Conservation (phyloP, 768 basidiomycete species). For the Rhodotorula diobovata region DNA sequence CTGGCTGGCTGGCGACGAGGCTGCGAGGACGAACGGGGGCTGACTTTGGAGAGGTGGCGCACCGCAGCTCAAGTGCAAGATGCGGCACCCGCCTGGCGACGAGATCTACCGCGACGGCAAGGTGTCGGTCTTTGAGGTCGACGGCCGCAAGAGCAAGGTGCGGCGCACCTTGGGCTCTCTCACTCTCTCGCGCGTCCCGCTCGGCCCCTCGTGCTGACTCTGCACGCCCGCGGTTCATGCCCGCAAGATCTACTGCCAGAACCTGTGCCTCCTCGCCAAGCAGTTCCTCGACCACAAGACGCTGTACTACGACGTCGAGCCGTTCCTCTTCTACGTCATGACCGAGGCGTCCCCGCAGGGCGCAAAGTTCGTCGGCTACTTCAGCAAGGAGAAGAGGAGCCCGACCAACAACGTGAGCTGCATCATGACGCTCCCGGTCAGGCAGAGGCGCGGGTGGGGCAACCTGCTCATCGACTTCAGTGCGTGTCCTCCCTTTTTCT, state of each 20-base stretch:
- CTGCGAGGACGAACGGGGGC: neutral
- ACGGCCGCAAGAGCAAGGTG: slow-evolving; percentile 93
- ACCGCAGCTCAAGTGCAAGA: slow-evolving; percentile 83
- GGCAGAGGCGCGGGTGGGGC: slow-evolving; percentile 94
- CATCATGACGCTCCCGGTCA: slow-evolving; percentile 96
- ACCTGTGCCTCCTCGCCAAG: slow-evolving; percentile 91
- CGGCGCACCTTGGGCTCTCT: slow-evolving; percentile 43
- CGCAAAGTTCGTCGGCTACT: slow-evolving; percentile 93
- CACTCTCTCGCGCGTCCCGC: neutral
- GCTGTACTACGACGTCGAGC: slow-evolving; percentile 97
- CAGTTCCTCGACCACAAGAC: slow-evolving; percentile 99
- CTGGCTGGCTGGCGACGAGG: no score
- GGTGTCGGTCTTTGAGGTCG: slow-evolving; percentile 93
- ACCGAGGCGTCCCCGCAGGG: slow-evolving; percentile 77
- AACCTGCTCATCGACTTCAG: slow-evolving; percentile 97
- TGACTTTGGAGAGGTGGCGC: neutral
- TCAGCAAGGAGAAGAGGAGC: slow-evolving; percentile 96
- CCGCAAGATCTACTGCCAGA: slow-evolving; percentile 90
- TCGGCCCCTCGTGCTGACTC: neutral
- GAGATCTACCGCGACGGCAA: slow-evolving; percentile 90
- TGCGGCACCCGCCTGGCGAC: slow-evolving; percentile 91
- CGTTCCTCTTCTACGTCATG: slow-evolving; percentile 97
- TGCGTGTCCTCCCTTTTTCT: slow-evolving; percentile 51
- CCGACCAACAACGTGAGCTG: slow-evolving; percentile 96
- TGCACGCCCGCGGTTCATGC: neutral